Base-by-base conservation (phyloP, 768 basidiomycete species). In the Xerocomus spinulosus region DNA sequence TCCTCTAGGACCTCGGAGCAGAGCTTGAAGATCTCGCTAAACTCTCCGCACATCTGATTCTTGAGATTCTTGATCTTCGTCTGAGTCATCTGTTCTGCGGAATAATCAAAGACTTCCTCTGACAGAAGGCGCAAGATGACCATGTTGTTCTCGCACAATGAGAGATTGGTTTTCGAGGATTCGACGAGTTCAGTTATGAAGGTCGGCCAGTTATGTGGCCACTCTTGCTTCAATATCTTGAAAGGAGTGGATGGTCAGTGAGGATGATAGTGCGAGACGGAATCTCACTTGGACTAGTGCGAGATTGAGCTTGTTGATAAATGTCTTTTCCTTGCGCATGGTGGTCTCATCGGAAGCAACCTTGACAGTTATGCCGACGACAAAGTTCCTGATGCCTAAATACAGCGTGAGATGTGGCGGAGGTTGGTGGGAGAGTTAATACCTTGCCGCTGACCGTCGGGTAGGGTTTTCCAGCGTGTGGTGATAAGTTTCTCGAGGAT, bases 111-210 rank as follows among this genome's bases (percentile, higher is more conserved):
- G 49, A 99, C 92, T 68, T 99, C 96, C 64, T 99, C 96, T 0
- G 92, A 95, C n/a, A 98, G 78, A 12, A 99, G 78, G 62, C 91
- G 90, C 58, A 98, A 78, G 65, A 99, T 98, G 68, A 92, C 81
- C 96, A 99, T 99, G 73, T 99, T 99, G 78, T 99, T 99, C 73
- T 99, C 96, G 78, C 96, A 98, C 25, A 98, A 80, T 2, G 90
- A 85, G 33, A 97, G 81, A 64, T 93, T 97, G 35, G 91, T 92
- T 69, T 95, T 95, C 36, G 95, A 98, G 8, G 95, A 96, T 57
- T 93, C 87, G 50, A 98, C 93, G 38, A 98, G 88, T 68, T 98
- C 94, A 10, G 89, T 83, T 60, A 97, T 96, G 74, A 97, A 98
- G 18, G 80, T 89, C 26, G 95, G 94, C 96, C 96, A 99, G 62